Conservation (phyloP, 129 eudicot genomes). For the Heracleum sosnowskyi region DNA sequence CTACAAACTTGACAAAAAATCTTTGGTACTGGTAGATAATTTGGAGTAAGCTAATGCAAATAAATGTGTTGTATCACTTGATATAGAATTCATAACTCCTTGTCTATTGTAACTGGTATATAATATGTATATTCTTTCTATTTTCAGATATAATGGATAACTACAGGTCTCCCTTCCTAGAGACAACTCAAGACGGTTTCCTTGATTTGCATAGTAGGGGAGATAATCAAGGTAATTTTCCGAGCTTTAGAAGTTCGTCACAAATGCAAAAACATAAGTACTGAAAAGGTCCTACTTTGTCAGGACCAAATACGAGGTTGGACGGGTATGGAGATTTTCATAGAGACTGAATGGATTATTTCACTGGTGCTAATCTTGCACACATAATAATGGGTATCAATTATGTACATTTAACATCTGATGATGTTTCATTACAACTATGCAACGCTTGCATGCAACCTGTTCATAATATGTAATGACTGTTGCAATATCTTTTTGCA, state of each 20-base stretch:
- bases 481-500: not conserved
- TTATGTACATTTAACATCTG: not conserved
- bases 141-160: conserved; percentile 56
- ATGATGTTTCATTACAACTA: not conserved
- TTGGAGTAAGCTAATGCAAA: not conserved
- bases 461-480: not conserved
- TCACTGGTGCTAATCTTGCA: conserved; percentile 17
- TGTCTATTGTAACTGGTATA: not conserved
- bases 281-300: conserved; percentile 11
- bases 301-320: conserved; percentile 65
- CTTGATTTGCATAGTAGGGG: conserved; percentile 52
- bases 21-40: not conserved
- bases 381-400: not conserved
- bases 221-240: conserved; percentile 27
- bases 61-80: not conserved
- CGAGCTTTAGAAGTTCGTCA: not conserved
- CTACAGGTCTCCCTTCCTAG: conserved; percentile 48
- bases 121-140: not conserved
- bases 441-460: not conserved
- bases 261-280: not conserved
- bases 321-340: conserved; percentile 46
- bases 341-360: conserved; percentile 33
- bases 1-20: not conserved
- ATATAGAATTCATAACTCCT: not conserved
- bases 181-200: conserved; percentile 46